Conservation (phyloP, 2,329 filamentous ascomycete species). For the Fusarium albosuccineum region DNA sequence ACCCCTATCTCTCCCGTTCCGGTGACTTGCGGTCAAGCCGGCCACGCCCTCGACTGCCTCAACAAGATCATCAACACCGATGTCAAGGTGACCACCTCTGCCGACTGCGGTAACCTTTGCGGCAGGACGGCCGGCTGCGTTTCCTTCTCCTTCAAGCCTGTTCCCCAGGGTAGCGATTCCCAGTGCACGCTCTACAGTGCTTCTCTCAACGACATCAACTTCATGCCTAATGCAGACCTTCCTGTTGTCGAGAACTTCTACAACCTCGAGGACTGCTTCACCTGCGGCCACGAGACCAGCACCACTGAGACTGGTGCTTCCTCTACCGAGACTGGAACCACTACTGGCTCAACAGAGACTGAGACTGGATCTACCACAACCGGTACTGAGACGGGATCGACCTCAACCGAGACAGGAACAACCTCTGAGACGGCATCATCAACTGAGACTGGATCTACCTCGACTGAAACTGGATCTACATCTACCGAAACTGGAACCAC, state of each 20-base stretch:
- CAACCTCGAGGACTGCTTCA: constrained; percentile 20
- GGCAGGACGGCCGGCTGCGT: constrained; percentile 34
- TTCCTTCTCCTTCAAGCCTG: constrained; percentile 26
- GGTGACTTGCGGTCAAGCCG: constrained; percentile 20
- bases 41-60: constrained; percentile 6
- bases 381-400: not conserved
- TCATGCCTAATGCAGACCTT: not conserved
- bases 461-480: not conserved
- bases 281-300: not conserved
- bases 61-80: constrained; percentile 15
- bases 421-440: not conserved
- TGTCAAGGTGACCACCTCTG: not conserved
- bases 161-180: not conserved
- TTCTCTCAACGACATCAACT: constrained; percentile 6
- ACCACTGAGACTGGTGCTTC: not conserved
- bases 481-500: no score
- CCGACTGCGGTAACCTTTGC: constrained; percentile 29
- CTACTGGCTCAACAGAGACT: no score
- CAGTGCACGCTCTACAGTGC: constrained; percentile 23
- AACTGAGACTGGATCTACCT: not conserved
- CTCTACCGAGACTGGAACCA: not conserved
- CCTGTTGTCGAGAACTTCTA: constrained; percentile 18
- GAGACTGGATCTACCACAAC: not conserved
- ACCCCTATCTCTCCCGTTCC: not conserved
- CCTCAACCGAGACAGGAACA: no score